Conservation (phyloP, 352 stramenopile genomes). For the Elongisporangium undulatum region DNA sequence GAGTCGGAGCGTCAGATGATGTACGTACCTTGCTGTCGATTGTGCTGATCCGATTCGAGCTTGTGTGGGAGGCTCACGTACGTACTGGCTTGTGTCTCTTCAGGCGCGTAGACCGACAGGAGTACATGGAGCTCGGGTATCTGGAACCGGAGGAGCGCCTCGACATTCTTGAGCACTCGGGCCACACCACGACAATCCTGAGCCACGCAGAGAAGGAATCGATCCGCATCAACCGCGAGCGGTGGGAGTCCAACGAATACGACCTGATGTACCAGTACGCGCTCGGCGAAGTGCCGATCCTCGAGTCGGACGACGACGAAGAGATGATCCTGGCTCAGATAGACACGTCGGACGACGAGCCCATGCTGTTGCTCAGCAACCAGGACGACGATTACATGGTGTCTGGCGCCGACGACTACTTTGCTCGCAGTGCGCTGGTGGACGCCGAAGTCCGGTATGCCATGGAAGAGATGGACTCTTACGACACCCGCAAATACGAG, state of each 20-base stretch:
- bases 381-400: conserved; percentile 32
- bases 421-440: conserved; percentile 36
- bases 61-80: not conserved
- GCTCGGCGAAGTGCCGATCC: conserved; percentile 53
- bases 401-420: conserved; percentile 39
- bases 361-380: conserved; percentile 48
- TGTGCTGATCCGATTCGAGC: not conserved
- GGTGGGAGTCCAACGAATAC: conserved; percentile 85
- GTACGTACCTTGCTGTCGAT: conserved; percentile 17
- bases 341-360: conserved; percentile 27
- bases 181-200: conserved; percentile 59
- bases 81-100: conserved; percentile 2
- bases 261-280: conserved; percentile 81
- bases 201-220: conserved; percentile 62
- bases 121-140: conserved; percentile 83
- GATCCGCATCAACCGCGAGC: conserved; percentile 73
- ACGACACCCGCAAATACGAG: conserved; percentile 63
- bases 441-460: conserved; percentile 55
- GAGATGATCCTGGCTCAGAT: conserved; percentile 35
- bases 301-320: conserved; percentile 55
- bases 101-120: conserved; percentile 57
- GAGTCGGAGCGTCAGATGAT: conserved; percentile 53
- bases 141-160: conserved; percentile 73
- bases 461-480: conserved; percentile 75
- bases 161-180: conserved; percentile 66